Evolutionary conservation across 2,329 filamentous ascomycete genomes (phyloP), one percentile per base, ranked within the genome.

Genomic region (Mollisia scopiformis): DNA sequence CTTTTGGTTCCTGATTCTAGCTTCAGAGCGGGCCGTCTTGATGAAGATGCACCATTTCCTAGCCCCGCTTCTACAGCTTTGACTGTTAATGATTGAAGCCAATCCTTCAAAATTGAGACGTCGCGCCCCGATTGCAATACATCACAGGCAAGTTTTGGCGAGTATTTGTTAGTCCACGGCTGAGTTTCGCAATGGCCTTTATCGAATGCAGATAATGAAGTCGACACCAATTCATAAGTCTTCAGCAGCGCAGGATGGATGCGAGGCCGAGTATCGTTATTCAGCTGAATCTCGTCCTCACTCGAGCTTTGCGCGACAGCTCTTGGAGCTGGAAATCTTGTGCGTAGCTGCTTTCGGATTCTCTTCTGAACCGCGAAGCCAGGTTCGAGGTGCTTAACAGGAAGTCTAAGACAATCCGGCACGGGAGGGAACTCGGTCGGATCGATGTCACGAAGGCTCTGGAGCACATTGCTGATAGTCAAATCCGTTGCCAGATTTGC

Each of bases 111-210:
- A 8, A 94, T 78, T 1, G 80, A 71, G 1, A 87, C 86, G 73
- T 97, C 92, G 47, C 80, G 83, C 2, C 90, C 89, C 16, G 79
- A 74, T 70, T 97, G 93, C 11, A 99, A 79, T 1, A 98, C 88
- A 60, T 94, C 87, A 3, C 79, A 79, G 2, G 92, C 87, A 35
- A 77, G 79, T 27, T 75, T 76, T 0, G 95, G 95, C 0, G 90
- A 86, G 75, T 98, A 97, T 71, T 98, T 97, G 41, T 94, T 88
- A 1, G 82, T 75, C 95, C 95, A 99, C 8, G 86, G 76, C 28
- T 83, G 76, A 1, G 79, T 80, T 71, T 98, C 94, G 68, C 90
- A 96, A 53, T 82, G 83, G 8, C 88, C 90, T 63, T 79, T 84
- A 73, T 99, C 95, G 70, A 93, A 97, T 0, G 93, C 88, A 4